These are phyloP conservation scores for Schizochytrium sp. DNA, from an alignment of 108 stramenopile genomes.

Conservation along the genomic window DNA sequence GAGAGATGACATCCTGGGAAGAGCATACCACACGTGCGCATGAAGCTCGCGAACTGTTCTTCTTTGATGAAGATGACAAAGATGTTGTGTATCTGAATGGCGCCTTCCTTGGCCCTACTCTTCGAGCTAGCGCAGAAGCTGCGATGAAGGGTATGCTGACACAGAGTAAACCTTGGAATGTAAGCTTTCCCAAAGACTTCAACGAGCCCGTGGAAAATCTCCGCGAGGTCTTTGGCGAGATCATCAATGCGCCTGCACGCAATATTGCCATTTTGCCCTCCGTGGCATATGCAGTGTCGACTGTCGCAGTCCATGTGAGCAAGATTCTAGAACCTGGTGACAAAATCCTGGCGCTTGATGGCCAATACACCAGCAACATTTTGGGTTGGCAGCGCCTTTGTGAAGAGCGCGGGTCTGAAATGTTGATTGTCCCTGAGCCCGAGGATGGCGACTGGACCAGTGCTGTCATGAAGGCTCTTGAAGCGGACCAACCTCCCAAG, in stretches of 20 bases:
- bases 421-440: neutral
- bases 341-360: neutral
- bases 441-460: conserved; percentile 10
- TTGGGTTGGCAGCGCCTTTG: neutral
- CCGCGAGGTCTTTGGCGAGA: neutral
- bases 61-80: neutral
- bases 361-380: conserved; percentile 14
- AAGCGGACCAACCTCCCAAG: neutral
- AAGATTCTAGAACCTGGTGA: neutral
- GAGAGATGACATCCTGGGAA: neutral
- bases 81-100: neutral
- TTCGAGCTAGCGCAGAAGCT: neutral
- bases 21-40: conserved; percentile 24
- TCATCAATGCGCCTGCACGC: neutral
- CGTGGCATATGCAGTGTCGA: neutral
- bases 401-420: neutral
- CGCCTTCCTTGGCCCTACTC: neutral
- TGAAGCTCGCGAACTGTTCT: conserved; percentile 15
- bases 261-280: conserved; percentile 34
- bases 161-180: neutral
- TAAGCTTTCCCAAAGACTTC: neutral
- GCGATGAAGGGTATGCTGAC: neutral
- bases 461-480: neutral
- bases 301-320: neutral
- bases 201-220: neutral